Evolutionary conservation across 169 alveolate species (phyloP).

Genomic region (Neospora caninum): DNA sequence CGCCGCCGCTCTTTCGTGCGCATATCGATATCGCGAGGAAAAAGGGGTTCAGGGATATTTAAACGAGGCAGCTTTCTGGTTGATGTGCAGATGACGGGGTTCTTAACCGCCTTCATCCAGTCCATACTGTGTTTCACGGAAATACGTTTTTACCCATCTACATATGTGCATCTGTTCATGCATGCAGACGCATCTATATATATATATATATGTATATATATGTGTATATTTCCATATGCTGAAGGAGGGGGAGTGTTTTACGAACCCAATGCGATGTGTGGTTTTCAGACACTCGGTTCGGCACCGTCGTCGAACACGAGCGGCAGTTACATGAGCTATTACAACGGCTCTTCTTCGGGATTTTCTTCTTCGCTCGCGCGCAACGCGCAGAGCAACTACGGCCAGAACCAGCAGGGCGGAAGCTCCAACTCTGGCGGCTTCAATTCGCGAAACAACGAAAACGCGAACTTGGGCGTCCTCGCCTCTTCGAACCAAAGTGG

Average conservation of each 20-base stretch:
- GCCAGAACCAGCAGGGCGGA: background rate
- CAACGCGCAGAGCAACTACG: background rate
- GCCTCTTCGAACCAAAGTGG: background rate
- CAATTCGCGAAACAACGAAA: background rate
- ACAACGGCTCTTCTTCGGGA: background rate
- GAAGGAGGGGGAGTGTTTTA: background rate
- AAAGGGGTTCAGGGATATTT: too few relatives aligned
- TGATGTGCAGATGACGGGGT: too few relatives aligned
- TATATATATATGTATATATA: too few relatives aligned
- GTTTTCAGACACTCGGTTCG: background rate
- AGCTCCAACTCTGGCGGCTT: background rate
- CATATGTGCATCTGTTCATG: too few relatives aligned
- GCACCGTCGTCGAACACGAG: background rate
- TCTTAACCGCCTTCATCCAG: too few relatives aligned
- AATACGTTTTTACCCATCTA: too few relatives aligned
- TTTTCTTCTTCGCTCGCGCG: background rate
- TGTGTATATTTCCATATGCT: too few relatives aligned
- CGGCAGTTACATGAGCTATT: background rate
- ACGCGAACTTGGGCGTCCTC: background rate
- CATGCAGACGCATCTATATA: too few relatives aligned
- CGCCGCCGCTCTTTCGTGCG: too few relatives aligned
- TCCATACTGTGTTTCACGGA: too few relatives aligned
- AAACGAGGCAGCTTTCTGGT: too few relatives aligned
- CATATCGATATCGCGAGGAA: too few relatives aligned
- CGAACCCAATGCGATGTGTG: background rate